phyloP scores from a whole-genome alignment of 129 eudicot species.

The Scalesia atractyloides region DNA sequence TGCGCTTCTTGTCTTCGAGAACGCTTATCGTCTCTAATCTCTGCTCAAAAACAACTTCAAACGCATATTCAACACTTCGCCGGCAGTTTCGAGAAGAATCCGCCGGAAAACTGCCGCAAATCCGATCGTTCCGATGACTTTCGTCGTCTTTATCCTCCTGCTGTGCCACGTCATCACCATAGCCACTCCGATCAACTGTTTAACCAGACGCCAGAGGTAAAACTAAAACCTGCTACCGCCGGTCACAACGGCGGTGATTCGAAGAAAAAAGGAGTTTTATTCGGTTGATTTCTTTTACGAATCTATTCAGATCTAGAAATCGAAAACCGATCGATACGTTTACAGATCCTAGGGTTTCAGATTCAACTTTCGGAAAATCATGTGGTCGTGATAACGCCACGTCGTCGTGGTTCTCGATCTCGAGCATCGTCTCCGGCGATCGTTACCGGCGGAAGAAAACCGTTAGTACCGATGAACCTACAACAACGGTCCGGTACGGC shows the following conservation, averaged over 20 bases:
- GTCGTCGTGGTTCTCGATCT: slow-evolving; percentile 56
- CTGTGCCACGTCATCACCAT: slow-evolving; percentile 22
- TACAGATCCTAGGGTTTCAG: slow-evolving; percentile 31
- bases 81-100: slow-evolving; percentile 35
- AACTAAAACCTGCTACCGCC: slow-evolving; percentile 33
- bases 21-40: slow-evolving; percentile 47
- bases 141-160: slow-evolving; percentile 13
- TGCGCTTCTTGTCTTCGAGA: slow-evolving; percentile 80
- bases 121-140: slow-evolving; percentile 18
- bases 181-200: slow-evolving; percentile 46
- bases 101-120: slow-evolving; percentile 45
- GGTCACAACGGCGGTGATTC: background rate
- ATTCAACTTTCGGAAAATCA: slow-evolving; percentile 25
- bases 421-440: slow-evolving; percentile 32
- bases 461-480: slow-evolving; percentile 33
- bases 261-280: slow-evolving; percentile 26
- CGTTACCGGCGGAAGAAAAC: slow-evolving; percentile 43
- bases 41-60: slow-evolving; percentile 48
- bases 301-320: slow-evolving; percentile 64
- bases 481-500: slow-evolving; percentile 21
- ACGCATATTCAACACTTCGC: slow-evolving; percentile 16
- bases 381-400: slow-evolving; percentile 24
- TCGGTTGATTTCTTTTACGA: slow-evolving; percentile 37
- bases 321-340: slow-evolving; percentile 25
- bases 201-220: slow-evolving; percentile 52